These are phyloP conservation scores for Pestalotiopsis sp. DNA, from an alignment of 2,329 filamentous ascomycete genomes.

Conservation along the genomic window DNA sequence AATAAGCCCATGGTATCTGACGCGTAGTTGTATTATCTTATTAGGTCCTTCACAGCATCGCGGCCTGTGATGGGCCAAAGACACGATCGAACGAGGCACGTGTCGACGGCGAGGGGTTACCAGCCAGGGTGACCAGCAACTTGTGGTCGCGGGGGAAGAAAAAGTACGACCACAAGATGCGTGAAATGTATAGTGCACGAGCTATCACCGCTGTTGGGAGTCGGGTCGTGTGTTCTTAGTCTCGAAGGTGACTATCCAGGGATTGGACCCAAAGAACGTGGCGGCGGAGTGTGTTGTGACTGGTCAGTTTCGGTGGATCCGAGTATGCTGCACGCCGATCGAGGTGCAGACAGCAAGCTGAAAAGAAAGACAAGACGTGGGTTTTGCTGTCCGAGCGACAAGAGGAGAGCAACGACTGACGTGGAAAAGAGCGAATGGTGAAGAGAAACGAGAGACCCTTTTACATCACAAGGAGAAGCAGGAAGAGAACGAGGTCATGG, in stretches of 20 bases:
- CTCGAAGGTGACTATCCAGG: not conserved
- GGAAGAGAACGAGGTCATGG: not conserved
- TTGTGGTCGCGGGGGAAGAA: not conserved
- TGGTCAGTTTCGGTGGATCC: conserved; percentile 10
- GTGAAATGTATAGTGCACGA: not conserved
- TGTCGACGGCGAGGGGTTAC: not conserved
- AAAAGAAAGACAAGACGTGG: not conserved
- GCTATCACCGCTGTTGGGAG: not conserved
- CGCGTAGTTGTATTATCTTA: not conserved
- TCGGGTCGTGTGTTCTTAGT: not conserved
- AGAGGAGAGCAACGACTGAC: not conserved
- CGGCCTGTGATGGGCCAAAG: not conserved
- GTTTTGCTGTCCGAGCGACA: not conserved
- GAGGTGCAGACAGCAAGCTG: conserved; percentile 1
- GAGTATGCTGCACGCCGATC: conserved; percentile 1
- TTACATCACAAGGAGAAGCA: not conserved
- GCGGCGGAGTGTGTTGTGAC: not conserved
- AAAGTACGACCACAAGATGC: not conserved
- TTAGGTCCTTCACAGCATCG: not conserved
- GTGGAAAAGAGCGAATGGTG: not conserved
- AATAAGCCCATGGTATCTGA: not conserved
- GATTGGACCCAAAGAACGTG: conserved; percentile 1
- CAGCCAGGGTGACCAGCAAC: not conserved
- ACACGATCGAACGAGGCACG: not conserved
- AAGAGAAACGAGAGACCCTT: not conserved